Evolutionary conservation across 192 early-diverging fungal species (phyloP).

Genomic region (Backusella sp.): DNA sequence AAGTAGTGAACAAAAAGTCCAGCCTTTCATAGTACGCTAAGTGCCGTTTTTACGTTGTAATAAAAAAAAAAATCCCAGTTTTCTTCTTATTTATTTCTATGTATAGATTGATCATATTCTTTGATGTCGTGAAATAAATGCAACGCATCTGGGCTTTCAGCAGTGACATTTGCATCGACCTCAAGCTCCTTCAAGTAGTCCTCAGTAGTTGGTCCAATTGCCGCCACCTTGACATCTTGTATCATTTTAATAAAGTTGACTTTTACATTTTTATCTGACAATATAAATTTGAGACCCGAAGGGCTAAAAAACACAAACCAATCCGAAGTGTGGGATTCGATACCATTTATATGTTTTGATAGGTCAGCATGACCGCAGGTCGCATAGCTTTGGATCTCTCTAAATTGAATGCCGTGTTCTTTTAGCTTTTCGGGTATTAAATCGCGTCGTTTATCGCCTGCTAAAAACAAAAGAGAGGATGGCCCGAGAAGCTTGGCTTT

Average conservation of each 20-base stretch:
- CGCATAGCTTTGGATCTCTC: conserved; percentile 43
- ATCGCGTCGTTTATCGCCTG: conserved; percentile 52
- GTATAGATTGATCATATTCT: conserved; percentile 9
- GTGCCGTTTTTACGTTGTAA: too few species aligned
- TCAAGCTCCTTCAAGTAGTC: conserved; percentile 11
- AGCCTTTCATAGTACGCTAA: too few species aligned
- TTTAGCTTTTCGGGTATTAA: conserved; percentile 34
- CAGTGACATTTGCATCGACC: conserved; percentile 30
- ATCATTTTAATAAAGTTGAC: conserved; percentile 6
- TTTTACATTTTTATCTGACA: conserved; percentile 4
- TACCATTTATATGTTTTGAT: conserved; percentile 8
- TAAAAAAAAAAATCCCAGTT: too few species aligned
- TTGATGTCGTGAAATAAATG: conserved; percentile 20
- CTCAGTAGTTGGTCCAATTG: conserved; percentile 52
- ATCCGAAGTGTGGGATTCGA: neutral
- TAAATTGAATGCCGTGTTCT: conserved; percentile 21
- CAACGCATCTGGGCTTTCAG: conserved; percentile 32
- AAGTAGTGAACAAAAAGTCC: too few species aligned
- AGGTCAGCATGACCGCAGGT: conserved; percentile 26
- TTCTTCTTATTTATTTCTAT: neutral
- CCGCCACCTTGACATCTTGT: conserved; percentile 28
- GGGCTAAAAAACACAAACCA: conserved; percentile 65
- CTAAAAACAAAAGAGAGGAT: conserved; percentile 40
- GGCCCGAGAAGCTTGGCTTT: neutral
- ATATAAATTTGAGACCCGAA: conserved; percentile 47